Base-by-base conservation (phyloP, 2,329 filamentous ascomycete genomes). In the Neofusicoccum cordaticola region DNA sequence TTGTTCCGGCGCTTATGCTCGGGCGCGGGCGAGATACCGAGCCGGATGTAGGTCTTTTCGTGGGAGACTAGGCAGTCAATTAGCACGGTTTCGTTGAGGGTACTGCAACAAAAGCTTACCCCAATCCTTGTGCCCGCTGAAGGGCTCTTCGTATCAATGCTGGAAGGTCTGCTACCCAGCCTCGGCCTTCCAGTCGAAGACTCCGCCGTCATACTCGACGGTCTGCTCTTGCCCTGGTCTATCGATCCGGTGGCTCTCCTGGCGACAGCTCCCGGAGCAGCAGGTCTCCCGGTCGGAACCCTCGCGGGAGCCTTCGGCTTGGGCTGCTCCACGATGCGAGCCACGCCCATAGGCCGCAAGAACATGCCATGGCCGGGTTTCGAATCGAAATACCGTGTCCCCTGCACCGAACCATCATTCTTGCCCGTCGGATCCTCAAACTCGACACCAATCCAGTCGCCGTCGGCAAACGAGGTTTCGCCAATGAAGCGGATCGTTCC, bases 371-470 rank as follows among this genome's bases (percentile, higher is more conserved):
- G 78, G 74, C 84, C 79, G 50, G 81, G 79, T 56, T 83, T 76
- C 70, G 94, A 98, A 57, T 93, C 87, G 71, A 97, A 98, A 75
- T 98, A 98, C 19, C 92, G 84, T 74, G 92, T 86, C 67, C 92
- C 93, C 76, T 94, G 87, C 52, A 98, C 92, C 63, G 90, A 90
- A 68, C 94, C 94, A 83, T 98, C 92, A 72, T 98, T 98, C 82
- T 98, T 98, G 37, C 95, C 94, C 19, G 85, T 86, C 62, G 88
- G 83, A 52, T 92, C 90, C 61, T 92, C 88, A 64, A 98, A 86
- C 81, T 97, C 93, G 66, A 98, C 86, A 68, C 94, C 94, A 66
- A 97, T 83, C 92, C 93, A 98, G 67, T 91, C 88, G 67, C 93
- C 94, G 5, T 84, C 81, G 65, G 92, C 88, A 78, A 98, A 97